A percentile compares a stretch with the other conserved stretches of the same genome.
phyloP scores from a whole-genome alignment of 441 rosid genomes.

The Breynia disticha region DNA sequence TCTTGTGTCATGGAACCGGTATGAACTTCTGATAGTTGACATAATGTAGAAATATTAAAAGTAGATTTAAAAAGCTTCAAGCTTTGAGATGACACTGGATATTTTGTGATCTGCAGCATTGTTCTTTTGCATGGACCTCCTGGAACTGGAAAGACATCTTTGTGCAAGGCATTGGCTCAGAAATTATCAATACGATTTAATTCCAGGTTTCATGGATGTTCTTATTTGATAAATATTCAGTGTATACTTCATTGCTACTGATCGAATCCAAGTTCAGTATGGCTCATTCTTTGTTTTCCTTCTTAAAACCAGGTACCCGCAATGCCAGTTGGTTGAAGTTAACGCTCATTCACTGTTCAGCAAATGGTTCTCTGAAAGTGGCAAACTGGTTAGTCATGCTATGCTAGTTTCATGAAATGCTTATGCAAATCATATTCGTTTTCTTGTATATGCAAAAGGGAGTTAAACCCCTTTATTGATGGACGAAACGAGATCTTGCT shows the following conservation, averaged over 20 bases:
- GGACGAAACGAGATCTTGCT: too few species aligned
- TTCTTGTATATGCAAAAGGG: too few species aligned
- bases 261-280: neutral
- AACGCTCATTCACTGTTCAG: constrained; percentile 97
- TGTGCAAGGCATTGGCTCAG: constrained; percentile 96
- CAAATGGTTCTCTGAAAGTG: constrained; percentile 99
- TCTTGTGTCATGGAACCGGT: constrained; percentile 97
- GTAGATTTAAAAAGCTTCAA: neutral
- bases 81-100: neutral
- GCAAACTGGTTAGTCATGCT: constrained; percentile 63
- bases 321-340: constrained; percentile 88
- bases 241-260: neutral
- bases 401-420: neutral
- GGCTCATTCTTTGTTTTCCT: constrained; percentile 15
- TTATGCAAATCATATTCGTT: too few species aligned
- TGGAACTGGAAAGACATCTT: constrained; percentile 95
- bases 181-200: constrained; percentile 81
- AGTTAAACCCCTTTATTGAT: too few species aligned
- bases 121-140: constrained; percentile 95
- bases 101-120: constrained; percentile 39
- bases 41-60: too few species aligned
- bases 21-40: constrained; percentile 8
- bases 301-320: constrained; percentile 55
- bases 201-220: constrained; percentile 44
- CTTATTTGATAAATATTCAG: neutral